A percentile compares a stretch with the other conserved stretches of the same genome.
Conservation (phyloP, 352 stramenopile species). For the Phytophthora sansomeana region DNA sequence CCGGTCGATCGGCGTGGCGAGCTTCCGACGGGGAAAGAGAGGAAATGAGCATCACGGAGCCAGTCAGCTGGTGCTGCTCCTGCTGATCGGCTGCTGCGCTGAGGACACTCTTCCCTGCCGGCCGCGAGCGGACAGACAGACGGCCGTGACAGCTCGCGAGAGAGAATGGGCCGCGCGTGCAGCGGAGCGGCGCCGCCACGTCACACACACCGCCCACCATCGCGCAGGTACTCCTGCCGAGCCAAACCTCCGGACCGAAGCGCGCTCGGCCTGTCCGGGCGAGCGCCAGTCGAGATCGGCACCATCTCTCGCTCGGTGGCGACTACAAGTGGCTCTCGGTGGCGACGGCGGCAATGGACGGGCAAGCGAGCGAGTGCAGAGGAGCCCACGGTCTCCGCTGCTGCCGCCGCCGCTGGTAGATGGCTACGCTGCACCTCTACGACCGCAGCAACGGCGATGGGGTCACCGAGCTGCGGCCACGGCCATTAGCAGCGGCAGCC, state of each 20-base stretch:
- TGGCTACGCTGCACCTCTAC: not conserved
- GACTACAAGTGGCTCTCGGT: constrained; percentile 13
- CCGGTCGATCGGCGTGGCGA: constrained; percentile 19
- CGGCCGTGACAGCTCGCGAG: constrained; percentile 30
- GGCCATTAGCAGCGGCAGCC: not conserved
- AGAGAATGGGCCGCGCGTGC: constrained; percentile 23
- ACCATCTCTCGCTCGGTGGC: constrained; percentile 26
- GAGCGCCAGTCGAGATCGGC: constrained; percentile 27
- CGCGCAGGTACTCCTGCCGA: constrained; percentile 14
- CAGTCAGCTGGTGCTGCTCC: constrained; percentile 47
- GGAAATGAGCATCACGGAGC: constrained; percentile 47
- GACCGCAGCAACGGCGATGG: not conserved
- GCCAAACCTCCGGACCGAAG: constrained; percentile 30
- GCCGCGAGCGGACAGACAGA: constrained; percentile 28
- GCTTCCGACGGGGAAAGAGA: constrained; percentile 42
- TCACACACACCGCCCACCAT: constrained; percentile 37
- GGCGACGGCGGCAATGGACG: constrained; percentile 7
- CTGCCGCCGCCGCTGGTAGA: not conserved
- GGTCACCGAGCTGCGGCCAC: constrained; percentile 11
- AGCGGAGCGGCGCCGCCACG: constrained; percentile 13
- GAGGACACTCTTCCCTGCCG: constrained; percentile 39
- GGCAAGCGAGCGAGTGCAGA: constrained; percentile 7
- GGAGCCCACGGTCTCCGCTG: not conserved
- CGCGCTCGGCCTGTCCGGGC: not conserved
- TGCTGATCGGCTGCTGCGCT: constrained; percentile 33